A percentile compares a stretch with the other conserved stretches of the same genome.
Conservation (phyloP, 768 basidiomycete genomes). For the Leccinum subgranulosum region DNA sequence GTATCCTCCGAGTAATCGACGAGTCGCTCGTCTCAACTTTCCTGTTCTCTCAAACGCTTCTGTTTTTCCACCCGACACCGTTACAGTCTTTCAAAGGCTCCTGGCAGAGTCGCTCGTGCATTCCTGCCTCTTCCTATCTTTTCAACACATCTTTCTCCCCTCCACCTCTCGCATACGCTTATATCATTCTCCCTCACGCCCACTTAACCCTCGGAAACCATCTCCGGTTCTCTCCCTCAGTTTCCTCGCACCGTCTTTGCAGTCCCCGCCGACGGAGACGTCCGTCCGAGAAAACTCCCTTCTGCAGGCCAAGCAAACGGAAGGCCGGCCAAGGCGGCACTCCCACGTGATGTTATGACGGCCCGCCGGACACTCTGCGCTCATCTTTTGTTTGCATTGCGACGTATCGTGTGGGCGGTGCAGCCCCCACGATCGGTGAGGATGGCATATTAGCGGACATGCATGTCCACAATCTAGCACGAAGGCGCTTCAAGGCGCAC, state of each 20-base stretch:
- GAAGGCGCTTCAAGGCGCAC: slow-evolving; percentile 1
- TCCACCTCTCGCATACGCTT: no score
- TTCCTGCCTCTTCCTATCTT: no score
- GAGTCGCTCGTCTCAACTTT: no score
- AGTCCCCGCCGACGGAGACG: slow-evolving; percentile 37
- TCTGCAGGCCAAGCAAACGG: slow-evolving; percentile 44
- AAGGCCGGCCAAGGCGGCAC: slow-evolving; percentile 39
- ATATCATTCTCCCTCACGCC: no score
- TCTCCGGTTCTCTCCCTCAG: slow-evolving; percentile 37
- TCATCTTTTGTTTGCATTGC: slow-evolving; percentile 38
- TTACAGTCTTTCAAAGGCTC: no score
- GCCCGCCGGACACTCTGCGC: slow-evolving; percentile 37
- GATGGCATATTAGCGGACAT: slow-evolving; percentile 63
- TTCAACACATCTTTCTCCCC: no score
- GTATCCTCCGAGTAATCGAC: no score
- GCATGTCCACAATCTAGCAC: slow-evolving; percentile 33
- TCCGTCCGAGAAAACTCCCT: slow-evolving; percentile 31
- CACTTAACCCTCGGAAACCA: no score
- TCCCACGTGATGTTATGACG: slow-evolving; percentile 42
- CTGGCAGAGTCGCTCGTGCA: no score
- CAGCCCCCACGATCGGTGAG: slow-evolving; percentile 39
- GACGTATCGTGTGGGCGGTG: slow-evolving; percentile 25
- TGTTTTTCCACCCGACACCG: no score
- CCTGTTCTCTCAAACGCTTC: no score
- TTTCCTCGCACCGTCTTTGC: slow-evolving; percentile 42